Conservation (phyloP, 1,284 basidiomycete genomes). For the Ganoderma leucocontextum region DNA sequence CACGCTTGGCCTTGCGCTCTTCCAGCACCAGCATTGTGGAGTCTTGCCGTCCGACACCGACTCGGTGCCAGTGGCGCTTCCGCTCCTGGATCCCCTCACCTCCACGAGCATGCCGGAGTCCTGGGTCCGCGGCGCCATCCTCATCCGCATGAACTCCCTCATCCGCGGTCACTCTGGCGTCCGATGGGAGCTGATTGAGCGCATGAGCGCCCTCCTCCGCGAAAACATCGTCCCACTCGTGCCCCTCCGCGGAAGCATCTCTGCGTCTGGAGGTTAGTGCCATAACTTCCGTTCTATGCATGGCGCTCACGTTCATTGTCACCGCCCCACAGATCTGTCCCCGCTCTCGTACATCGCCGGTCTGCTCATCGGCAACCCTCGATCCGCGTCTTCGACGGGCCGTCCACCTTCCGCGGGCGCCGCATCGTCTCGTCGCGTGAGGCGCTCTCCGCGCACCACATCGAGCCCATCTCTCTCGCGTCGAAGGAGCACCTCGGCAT, state of each 20-base stretch:
- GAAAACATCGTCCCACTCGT: constrained; percentile 84
- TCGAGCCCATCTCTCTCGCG: constrained; percentile 74
- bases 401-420: constrained; percentile 57
- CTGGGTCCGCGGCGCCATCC: constrained; percentile 90
- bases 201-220: constrained; percentile 77
- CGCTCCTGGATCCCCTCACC: constrained; percentile 72
- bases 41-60: constrained; percentile 64
- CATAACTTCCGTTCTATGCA: background rate
- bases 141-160: constrained; percentile 88
- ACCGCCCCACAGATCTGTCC: constrained; percentile 61
- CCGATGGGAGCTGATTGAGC: constrained; percentile 81
- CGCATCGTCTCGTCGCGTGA: constrained; percentile 67
- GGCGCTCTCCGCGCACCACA: constrained; percentile 71
- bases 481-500: constrained; percentile 88
- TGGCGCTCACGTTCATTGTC: background rate
- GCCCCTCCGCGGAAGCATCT: constrained; percentile 86
- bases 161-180: constrained; percentile 91
- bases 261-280: constrained; percentile 76
- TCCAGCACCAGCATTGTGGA: constrained; percentile 84
- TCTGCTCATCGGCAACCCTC: constrained; percentile 78
- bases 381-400: constrained; percentile 77
- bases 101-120: constrained; percentile 85
- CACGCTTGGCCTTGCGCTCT: constrained; percentile 75
- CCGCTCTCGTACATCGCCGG: constrained; percentile 89
- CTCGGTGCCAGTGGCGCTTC: constrained; percentile 54